Evolutionary conservation across 345 rosid species (phyloP), one percentile per base, ranked within the genome.

Genomic region (Gynandropsis gynandra): DNA sequence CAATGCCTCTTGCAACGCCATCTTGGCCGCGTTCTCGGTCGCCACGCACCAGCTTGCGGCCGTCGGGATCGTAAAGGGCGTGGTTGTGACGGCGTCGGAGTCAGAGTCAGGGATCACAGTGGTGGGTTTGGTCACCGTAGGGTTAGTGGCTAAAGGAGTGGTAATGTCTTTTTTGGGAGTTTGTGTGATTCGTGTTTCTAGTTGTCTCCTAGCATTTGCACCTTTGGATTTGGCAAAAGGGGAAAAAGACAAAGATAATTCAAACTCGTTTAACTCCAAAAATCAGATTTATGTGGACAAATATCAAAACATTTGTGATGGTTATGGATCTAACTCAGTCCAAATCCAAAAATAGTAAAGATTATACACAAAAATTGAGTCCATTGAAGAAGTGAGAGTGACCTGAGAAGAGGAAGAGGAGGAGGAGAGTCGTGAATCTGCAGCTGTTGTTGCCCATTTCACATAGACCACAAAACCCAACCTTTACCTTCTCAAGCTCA

Each of bases 31-130:
- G 51, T 82, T 73, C 52, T 66, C 84, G 73, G 76, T 80, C 3
- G 96, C 95, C 0, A 87, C 74, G 47, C 96, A 92, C 98, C 98
- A 92, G 58, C 71, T 67, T 33, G 37, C 32, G 10, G 56, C 58
- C 0, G 56, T 42, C 27, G 66, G 62, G 9, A 60, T 44, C 3
- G 67, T 20, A 42, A 67, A 61, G 11, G 71, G 71, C 18, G 67
- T 55, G 31, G 66, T 61, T 35, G 66, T 34, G 1, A 67, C 66
- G 2, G 71, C 55, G 63, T 65, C 54, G 4, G 69, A 65, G 43
- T 67, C 56, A 24, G 71, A 61, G 53, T 37, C 15, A 10, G 15
- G 15, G 41, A 37, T 8, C 4, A 50, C 52, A 2, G 33, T 16
- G 5, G 61, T 32, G 44, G 56, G 33, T 48, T 54, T 12, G 6